These are phyloP conservation scores for Oemleria cerasiformis DNA, from an alignment of 306 rosid genomes.

Conservation along the genomic window DNA sequence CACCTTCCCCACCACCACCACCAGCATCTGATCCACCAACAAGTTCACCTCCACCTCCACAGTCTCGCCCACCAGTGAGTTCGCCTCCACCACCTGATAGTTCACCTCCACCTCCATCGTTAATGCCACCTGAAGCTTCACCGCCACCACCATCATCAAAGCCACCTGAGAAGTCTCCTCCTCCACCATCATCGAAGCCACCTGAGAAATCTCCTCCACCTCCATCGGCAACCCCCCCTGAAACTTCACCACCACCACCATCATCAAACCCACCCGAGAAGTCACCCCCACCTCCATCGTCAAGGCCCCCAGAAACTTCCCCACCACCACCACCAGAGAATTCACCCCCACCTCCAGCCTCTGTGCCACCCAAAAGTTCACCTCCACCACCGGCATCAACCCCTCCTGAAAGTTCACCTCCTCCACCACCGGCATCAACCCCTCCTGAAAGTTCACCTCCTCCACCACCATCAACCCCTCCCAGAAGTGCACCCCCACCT, in stretches of 20 bases:
- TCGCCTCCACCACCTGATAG: constrained; percentile 35
- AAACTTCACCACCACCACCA: constrained; percentile 34
- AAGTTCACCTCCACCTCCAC: constrained; percentile 30
- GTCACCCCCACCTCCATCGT: constrained; percentile 25
- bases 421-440: constrained; percentile 17
- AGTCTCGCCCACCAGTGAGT: constrained; percentile 15
- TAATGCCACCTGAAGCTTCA: constrained; percentile 16
- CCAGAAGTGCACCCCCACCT: constrained; percentile 42
- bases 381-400: constrained; percentile 22
- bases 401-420: neutral
- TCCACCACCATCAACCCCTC: constrained; percentile 25
- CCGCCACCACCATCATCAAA: constrained; percentile 24
- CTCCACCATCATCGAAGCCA: constrained; percentile 33
- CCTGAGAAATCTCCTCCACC: constrained; percentile 35
- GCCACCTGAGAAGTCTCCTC: constrained; percentile 26
- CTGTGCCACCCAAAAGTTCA: constrained; percentile 39
- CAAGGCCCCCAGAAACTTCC: constrained; percentile 36
- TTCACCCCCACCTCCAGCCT: constrained; percentile 44
- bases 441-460: constrained; percentile 22
- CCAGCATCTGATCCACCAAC: constrained; percentile 25
- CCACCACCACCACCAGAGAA: constrained; percentile 41
- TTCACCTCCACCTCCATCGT: constrained; percentile 14
- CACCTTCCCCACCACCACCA: constrained; percentile 18
- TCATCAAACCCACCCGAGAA: constrained; percentile 18
- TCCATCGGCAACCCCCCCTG: constrained; percentile 26